Evolutionary conservation across 306 rosid genomes (phyloP).

Genomic region (Arachis hypogaea): DNA sequence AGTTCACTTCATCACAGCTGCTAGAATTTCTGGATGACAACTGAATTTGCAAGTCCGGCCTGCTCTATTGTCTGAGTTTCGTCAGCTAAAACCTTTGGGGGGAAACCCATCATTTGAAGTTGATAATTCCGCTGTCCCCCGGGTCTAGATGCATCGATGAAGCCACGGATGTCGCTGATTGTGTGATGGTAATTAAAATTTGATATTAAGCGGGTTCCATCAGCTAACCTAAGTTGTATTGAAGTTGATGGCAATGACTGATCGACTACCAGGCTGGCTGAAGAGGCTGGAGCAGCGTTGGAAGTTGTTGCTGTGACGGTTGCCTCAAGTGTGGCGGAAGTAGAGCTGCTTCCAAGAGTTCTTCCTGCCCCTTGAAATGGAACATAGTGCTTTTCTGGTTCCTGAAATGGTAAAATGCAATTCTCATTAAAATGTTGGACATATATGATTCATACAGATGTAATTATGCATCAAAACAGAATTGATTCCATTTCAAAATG

Average conservation of each 20-base stretch:
- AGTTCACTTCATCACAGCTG: conserved; percentile 6
- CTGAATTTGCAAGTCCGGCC: conserved; percentile 92
- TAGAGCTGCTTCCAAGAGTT: conserved; percentile 87
- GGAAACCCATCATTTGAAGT: conserved; percentile 91
- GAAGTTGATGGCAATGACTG: conserved; percentile 77
- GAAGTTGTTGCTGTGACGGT: conserved; percentile 40
- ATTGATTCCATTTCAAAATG: conserved; percentile 4
- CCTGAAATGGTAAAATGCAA: conserved; percentile 53
- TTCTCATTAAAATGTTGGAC: neutral
- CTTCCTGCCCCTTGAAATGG: conserved; percentile 94
- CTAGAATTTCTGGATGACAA: conserved; percentile 90
- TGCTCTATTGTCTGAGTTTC: conserved; percentile 74
- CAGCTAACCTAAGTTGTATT: conserved; percentile 87
- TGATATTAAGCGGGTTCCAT: conserved; percentile 84
- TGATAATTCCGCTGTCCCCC: conserved; percentile 65
- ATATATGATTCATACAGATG: conserved; percentile 6
- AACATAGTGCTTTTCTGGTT: conserved; percentile 64
- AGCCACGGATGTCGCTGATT: conserved; percentile 62
- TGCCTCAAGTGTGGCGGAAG: conserved; percentile 54
- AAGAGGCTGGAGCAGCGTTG: conserved; percentile 52
- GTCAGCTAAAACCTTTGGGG: conserved; percentile 82
- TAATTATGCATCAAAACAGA: conserved; percentile 9
- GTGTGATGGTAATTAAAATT: conserved; percentile 74
- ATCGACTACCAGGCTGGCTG: conserved; percentile 63
- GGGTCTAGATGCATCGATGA: conserved; percentile 77